Conservation (phyloP, 2,329 filamentous ascomycete genomes). For the Xylariaceae sp. region DNA sequence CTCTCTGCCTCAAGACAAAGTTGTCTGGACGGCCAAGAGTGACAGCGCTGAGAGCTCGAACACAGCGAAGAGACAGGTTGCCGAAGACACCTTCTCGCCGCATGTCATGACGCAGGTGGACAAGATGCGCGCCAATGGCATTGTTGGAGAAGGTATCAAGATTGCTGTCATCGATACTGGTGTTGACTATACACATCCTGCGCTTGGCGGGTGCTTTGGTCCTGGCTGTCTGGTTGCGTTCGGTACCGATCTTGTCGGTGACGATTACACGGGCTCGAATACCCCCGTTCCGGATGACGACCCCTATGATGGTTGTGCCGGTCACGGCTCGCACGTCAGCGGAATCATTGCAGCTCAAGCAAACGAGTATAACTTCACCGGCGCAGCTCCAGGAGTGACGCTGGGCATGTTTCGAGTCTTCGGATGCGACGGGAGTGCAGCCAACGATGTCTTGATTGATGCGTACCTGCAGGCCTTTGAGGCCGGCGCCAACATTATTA, state of each 20-base stretch:
- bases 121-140: constrained; percentile 47
- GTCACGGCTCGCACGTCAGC: constrained; percentile 59
- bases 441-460: constrained; percentile 51
- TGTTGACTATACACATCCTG: constrained; percentile 62
- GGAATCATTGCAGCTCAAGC: constrained; percentile 61
- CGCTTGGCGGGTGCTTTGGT: constrained; percentile 64
- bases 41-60: constrained; percentile 33
- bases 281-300: constrained; percentile 30
- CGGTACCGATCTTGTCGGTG: constrained; percentile 50
- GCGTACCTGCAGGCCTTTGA: constrained; percentile 61
- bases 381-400: constrained; percentile 54
- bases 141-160: constrained; percentile 51
- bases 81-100: constrained; percentile 43
- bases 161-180: constrained; percentile 55
- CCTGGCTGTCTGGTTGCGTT: constrained; percentile 55
- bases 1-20: constrained; percentile 42
- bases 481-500: constrained; percentile 58
- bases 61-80: constrained; percentile 31
- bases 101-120: constrained; percentile 58
- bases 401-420: constrained; percentile 58
- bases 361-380: constrained; percentile 53
- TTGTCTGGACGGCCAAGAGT: constrained; percentile 38
- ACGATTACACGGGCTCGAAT: constrained; percentile 43
- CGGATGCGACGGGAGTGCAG: constrained; percentile 48
- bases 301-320: constrained; percentile 54